phyloP scores from a whole-genome alignment of 1,284 basidiomycete species.

The Ustilago loliicola region DNA sequence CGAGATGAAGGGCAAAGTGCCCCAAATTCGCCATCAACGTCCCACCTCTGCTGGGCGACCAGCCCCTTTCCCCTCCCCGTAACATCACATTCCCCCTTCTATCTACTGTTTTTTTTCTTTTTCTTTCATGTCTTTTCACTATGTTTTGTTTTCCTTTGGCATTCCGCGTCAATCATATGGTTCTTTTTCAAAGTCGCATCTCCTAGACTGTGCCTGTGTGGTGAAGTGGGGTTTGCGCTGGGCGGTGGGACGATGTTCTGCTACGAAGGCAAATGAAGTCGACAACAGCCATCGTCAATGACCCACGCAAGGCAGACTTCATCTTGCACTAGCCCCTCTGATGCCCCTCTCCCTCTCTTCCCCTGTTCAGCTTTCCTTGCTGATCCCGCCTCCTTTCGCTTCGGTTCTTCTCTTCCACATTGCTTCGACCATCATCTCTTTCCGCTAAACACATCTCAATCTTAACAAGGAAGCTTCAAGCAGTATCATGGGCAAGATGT shows the following conservation, averaged over 20 bases:
- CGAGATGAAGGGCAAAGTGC: background rate
- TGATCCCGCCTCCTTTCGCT: background rate
- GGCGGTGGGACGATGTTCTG: background rate
- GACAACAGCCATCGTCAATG: background rate
- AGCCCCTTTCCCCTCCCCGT: background rate
- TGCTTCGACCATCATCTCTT: too few relatives aligned
- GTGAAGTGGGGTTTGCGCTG: background rate
- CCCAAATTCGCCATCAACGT: background rate
- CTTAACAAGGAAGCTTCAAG: too few relatives aligned
- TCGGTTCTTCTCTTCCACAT: too few relatives aligned
- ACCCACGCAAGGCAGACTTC: background rate
- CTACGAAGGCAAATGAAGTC: background rate
- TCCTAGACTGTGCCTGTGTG: background rate
- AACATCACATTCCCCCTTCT: background rate
- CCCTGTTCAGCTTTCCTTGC: background rate
- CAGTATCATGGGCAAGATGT: background rate
- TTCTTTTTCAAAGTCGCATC: conserved; percentile 4
- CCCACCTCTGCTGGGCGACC: background rate
- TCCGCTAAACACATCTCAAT: background rate
- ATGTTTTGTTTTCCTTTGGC: conserved; percentile 3
- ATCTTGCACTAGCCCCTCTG: background rate
- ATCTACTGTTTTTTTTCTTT: background rate
- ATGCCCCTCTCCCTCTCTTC: background rate
- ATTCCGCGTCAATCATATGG: conserved; percentile 11
- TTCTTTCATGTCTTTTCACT: background rate